Conservation (phyloP, 495 filamentous ascomycete genomes). For the Neurospora sp. region DNA sequence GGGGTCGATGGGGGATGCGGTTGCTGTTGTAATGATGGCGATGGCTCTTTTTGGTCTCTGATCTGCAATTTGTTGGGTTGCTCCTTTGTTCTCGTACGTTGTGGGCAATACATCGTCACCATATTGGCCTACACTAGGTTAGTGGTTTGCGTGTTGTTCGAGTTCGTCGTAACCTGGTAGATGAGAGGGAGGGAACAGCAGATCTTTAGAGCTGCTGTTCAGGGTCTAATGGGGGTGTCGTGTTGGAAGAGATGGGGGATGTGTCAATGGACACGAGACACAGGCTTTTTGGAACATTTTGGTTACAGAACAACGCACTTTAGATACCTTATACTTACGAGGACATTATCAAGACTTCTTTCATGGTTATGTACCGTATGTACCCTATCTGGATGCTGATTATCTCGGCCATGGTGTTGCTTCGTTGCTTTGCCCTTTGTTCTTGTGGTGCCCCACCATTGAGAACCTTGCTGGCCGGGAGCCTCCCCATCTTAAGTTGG, state of each 20-base stretch:
- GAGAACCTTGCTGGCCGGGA: not conserved
- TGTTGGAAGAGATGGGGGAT: not conserved
- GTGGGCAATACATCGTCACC: not conserved
- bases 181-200: not conserved
- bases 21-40: slow-evolving; percentile 20
- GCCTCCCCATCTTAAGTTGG: not conserved
- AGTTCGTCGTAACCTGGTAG: not conserved
- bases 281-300: not conserved
- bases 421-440: not conserved
- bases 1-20: slow-evolving; percentile 18
- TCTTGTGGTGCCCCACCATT: not conserved
- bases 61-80: not conserved
- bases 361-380: not conserved
- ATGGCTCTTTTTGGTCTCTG: slow-evolving; percentile 4
- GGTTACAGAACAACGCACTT: not conserved
- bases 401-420: not conserved
- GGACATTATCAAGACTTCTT: not conserved
- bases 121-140: not conserved
- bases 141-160: not conserved
- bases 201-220: not conserved
- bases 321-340: not conserved
- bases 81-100: not conserved
- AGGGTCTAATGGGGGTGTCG: not conserved
- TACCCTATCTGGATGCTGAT: not conserved
- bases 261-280: not conserved